Conservation (phyloP, 495 filamentous ascomycete species). For the Neurospora tetrasperma region DNA sequence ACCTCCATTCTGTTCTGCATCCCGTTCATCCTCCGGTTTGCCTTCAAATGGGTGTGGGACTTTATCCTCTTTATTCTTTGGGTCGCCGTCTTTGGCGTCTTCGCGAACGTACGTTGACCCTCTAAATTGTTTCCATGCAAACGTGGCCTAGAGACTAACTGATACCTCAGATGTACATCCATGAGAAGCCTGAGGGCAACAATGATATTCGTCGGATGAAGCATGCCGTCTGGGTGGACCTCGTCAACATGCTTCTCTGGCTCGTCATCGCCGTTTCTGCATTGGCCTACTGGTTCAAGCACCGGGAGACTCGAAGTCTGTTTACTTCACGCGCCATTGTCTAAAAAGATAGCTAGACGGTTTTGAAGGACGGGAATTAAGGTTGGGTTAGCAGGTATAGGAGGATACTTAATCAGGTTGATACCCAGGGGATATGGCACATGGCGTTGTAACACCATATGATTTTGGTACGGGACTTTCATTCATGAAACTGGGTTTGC, state of each 20-base stretch:
- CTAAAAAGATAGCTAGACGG: conserved; percentile 7
- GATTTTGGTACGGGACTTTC: background rate
- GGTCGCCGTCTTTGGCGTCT: conserved; percentile 71
- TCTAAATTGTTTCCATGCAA: background rate
- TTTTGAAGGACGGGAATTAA: background rate
- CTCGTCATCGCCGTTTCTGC: conserved; percentile 40
- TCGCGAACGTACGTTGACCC: conserved; percentile 41
- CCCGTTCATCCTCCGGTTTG: conserved; percentile 48
- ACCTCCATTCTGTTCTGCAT: conserved; percentile 53
- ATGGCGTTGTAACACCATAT: background rate
- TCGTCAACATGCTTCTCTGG: conserved; percentile 66
- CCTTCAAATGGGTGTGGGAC: conserved; percentile 56
- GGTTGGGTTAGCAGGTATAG: background rate
- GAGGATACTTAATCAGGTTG: background rate
- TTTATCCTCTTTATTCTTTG: conserved; percentile 61
- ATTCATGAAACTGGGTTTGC: background rate
- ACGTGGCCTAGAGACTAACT: conserved; percentile 2
- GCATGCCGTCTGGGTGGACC: conserved; percentile 76
- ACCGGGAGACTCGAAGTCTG: conserved; percentile 29
- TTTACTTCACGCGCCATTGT: conserved; percentile 42
- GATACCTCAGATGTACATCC: conserved; percentile 51
- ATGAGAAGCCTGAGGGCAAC: conserved; percentile 51
- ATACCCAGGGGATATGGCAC: background rate
- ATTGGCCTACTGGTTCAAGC: conserved; percentile 33
- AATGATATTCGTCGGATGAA: conserved; percentile 61